These are phyloP conservation scores for Cucumis sativus DNA, from an alignment of 306 rosid genomes.

Conservation along the genomic window Cucumber_9930_V3 NC_026655.2:21695001-21695500, in stretches of 20 bases:
- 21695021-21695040: slow-evolving; percentile 91
- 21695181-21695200: not conserved
- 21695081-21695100: slow-evolving; percentile 88
- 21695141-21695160: slow-evolving; percentile 42
- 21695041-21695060: slow-evolving; percentile 69
- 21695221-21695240: not conserved
- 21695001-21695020: slow-evolving; percentile 75
- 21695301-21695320: not conserved
- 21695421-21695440: not conserved
- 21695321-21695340: not conserved
- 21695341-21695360: not conserved
- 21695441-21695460: not conserved
- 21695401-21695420: not conserved
- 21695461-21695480: not conserved
- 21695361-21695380: not conserved
- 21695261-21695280: not conserved
- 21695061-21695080: slow-evolving; percentile 67
- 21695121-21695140: slow-evolving; percentile 82
- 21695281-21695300: not conserved
- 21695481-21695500: not conserved
- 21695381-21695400: not conserved
- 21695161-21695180: not conserved
- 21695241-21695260: not conserved
- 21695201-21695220: slow-evolving; percentile 2
- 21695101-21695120: slow-evolving; percentile 77